Base-by-base conservation (phyloP, 192 early-diverging fungal genomes). In the Fimicolochytrium jonesii region DNA sequence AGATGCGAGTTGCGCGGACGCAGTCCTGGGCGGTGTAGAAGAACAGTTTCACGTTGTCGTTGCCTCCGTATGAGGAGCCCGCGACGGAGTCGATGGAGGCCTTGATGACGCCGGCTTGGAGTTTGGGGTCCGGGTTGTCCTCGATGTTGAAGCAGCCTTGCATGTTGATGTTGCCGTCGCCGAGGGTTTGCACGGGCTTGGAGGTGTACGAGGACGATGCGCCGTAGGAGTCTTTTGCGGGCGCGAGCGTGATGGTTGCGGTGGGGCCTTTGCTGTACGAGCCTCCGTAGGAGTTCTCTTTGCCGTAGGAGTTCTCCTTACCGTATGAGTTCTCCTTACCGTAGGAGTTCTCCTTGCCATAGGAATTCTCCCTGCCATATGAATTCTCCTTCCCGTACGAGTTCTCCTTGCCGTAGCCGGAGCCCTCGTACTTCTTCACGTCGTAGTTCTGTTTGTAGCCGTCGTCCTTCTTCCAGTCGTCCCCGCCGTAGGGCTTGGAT, bases 391-490 rank as follows among this genome's bases (percentile, higher is more conserved):
- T 56, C 10, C 10, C 32, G 35, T 25, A 25, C 33, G 23, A 9
- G 35, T 20, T 23, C 29, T 17, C 53, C 34, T 56, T 37, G 34
- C n/a, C n/a, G n/a, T n/a, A n/a, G n/a, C n/a, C n/a, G n/a, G n/a
- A n/a, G n/a, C n/a, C n/a, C n/a, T n/a, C n/a, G n/a, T n/a, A n/a
- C n/a, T n/a, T n/a, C n/a, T 56, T 55, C 3, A 4, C 2, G 30
- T 54, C 11, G 59, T 61, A 31, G 46, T 61, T 35, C 46, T 25
- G 22, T 18, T 36, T 35, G 48, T 61, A 61, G 25, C 51, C 4
- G 47, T 20, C 35, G 47, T 22, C 56, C 11, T 66, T 66, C n/a
- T n/a, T n/a, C n/a, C n/a, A n/a, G 35, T 35, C 61, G 55, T 59
- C 57, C 39, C 39, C 25, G 9, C 15, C 48, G 48, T 50, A 50